phyloP scores from a whole-genome alignment of 768 basidiomycete species.

The Tremella mesenterica region DNA sequence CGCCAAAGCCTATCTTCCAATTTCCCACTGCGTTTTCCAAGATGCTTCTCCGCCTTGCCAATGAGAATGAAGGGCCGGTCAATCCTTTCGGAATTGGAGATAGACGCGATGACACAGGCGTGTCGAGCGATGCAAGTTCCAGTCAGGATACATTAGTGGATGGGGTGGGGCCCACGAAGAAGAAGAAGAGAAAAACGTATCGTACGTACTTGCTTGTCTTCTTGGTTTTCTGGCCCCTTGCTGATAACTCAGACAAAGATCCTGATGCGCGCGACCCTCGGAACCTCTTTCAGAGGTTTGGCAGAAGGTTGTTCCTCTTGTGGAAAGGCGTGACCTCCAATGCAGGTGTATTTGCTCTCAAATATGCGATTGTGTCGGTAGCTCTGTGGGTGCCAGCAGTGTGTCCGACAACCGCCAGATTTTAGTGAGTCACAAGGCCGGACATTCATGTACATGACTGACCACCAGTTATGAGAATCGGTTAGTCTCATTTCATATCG shows the following conservation, averaged over 20 bases:
- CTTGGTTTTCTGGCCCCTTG: slow-evolving; percentile 25
- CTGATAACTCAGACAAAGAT: slow-evolving; percentile 38
- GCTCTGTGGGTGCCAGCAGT: slow-evolving; percentile 53
- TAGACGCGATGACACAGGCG: neutral
- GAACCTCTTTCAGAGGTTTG: slow-evolving; percentile 48
- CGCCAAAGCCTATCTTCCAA: slow-evolving; percentile 49
- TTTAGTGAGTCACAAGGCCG: slow-evolving; percentile 46
- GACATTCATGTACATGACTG: too few species aligned
- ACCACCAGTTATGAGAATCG: slow-evolving; percentile 13
- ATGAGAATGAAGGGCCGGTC: slow-evolving; percentile 6
- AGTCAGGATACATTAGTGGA: slow-evolving; percentile 21
- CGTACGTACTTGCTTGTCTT: slow-evolving; percentile 2
- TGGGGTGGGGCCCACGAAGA: slow-evolving; percentile 14
- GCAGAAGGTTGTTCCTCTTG: slow-evolving; percentile 42
- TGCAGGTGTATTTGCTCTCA: slow-evolving; percentile 51
- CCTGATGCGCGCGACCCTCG: slow-evolving; percentile 46
- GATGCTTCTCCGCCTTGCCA: slow-evolving; percentile 35
- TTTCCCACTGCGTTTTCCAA: slow-evolving; percentile 50
- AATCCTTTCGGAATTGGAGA: slow-evolving; percentile 39
- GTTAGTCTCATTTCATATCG: too few species aligned
- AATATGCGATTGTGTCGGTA: slow-evolving; percentile 50
- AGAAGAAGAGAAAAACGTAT: slow-evolving; percentile 8
- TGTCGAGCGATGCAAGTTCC: neutral
- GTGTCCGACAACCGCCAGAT: slow-evolving; percentile 42
- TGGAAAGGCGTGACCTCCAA: slow-evolving; percentile 49